phyloP scores from a whole-genome alignment of 2,329 filamentous ascomycete genomes.

The Penicillium nordicum region DNA sequence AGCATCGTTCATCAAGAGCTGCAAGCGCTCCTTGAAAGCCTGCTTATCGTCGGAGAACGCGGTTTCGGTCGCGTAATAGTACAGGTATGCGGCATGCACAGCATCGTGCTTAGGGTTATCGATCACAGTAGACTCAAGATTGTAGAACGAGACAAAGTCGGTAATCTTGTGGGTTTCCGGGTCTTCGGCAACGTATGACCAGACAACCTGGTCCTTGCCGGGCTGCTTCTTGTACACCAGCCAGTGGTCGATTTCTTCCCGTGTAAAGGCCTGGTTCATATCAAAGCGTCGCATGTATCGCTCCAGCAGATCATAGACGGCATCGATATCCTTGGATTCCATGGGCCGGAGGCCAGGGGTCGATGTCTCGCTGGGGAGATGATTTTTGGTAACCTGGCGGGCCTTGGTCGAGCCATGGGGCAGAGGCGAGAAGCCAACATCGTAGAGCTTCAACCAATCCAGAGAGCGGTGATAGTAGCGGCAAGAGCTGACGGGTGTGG shows the following conservation, averaged over 20 bases:
- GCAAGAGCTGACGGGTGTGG: slow-evolving; percentile 87
- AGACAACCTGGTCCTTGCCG: slow-evolving; percentile 76
- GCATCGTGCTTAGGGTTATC: slow-evolving; percentile 71
- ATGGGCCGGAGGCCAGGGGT: slow-evolving; percentile 76
- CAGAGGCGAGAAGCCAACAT: slow-evolving; percentile 88
- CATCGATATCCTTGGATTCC: slow-evolving; percentile 72
- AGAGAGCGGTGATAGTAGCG: slow-evolving; percentile 92
- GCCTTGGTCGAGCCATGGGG: slow-evolving; percentile 78
- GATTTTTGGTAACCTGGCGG: slow-evolving; percentile 82
- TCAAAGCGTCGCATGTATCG: slow-evolving; percentile 78
- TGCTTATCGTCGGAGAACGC: slow-evolving; percentile 58
- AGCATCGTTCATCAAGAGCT: slow-evolving; percentile 76
- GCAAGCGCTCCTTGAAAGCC: slow-evolving; percentile 74
- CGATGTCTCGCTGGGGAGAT: slow-evolving; percentile 69
- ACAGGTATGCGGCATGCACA: slow-evolving; percentile 89
- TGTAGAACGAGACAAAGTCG: slow-evolving; percentile 97
- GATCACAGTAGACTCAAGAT: slow-evolving; percentile 88
- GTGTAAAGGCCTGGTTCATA: slow-evolving; percentile 75
- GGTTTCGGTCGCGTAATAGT: slow-evolving; percentile 88
- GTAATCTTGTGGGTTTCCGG: slow-evolving; percentile 73
- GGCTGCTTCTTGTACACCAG: slow-evolving; percentile 66
- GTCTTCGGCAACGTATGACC: slow-evolving; percentile 86
- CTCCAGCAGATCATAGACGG: slow-evolving; percentile 69
- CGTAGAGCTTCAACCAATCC: slow-evolving; percentile 94
- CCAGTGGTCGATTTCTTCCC: slow-evolving; percentile 85